Conservation (phyloP, 140 eudicot species). For the Ambrosia hybrid region DNA sequence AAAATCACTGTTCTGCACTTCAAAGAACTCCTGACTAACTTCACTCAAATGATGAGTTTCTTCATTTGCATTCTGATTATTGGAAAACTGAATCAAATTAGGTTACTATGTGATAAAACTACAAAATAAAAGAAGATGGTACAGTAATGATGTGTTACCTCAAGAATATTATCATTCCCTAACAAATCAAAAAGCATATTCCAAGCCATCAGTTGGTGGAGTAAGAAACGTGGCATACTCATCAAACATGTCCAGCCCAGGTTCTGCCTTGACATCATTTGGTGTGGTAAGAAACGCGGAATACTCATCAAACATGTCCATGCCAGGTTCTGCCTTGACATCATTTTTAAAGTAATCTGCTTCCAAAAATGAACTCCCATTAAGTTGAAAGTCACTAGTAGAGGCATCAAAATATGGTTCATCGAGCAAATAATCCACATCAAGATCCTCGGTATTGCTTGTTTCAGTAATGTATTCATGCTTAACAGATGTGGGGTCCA, state of each 20-base stretch:
- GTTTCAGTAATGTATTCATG: slow-evolving; percentile 69
- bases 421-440: slow-evolving; percentile 60
- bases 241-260: too few species aligned
- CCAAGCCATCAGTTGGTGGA: slow-evolving; percentile 43
- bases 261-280: slow-evolving; percentile 15
- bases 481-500: slow-evolving; percentile 53
- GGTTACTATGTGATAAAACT: not conserved
- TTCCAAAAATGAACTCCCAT: slow-evolving; percentile 66
- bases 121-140: not conserved
- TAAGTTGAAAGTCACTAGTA: slow-evolving; percentile 38
- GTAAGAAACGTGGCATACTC: slow-evolving; percentile 1
- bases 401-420: slow-evolving; percentile 54
- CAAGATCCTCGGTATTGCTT: slow-evolving; percentile 41
- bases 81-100: slow-evolving; percentile 4
- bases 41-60: slow-evolving; percentile 26
- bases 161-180: slow-evolving; percentile 32
- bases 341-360: slow-evolving; percentile 52
- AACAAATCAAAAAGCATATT: slow-evolving; percentile 39
- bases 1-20: slow-evolving; percentile 30
- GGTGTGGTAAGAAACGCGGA: slow-evolving; percentile 51
- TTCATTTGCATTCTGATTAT: slow-evolving; percentile 30
- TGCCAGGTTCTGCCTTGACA: slow-evolving; percentile 46
- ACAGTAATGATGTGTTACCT: slow-evolving; percentile 33
- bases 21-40: slow-evolving; percentile 27
- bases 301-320: slow-evolving; percentile 58